phyloP scores from a whole-genome alignment of 805 yeast genomes.

The Myxozyma vanderwaltii region DNA sequence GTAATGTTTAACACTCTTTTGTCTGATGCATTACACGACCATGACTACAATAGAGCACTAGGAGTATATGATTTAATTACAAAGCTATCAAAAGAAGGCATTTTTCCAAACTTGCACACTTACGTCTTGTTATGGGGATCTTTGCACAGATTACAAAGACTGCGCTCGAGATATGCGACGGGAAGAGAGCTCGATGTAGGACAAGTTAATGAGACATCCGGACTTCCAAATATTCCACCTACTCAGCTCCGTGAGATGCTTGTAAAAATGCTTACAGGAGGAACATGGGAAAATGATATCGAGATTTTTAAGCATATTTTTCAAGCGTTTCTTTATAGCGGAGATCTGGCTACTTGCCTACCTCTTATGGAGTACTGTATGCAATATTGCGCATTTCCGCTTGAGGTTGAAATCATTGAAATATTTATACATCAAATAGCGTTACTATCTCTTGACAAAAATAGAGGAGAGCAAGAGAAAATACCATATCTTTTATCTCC shows the following conservation, averaged over 20 bases:
- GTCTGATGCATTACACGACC: conserved; percentile 14
- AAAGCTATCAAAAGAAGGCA: background rate
- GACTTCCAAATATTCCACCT: background rate
- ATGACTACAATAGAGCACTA: conserved; percentile 8
- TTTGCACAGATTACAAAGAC: conserved; percentile 12
- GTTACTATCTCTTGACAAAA: background rate
- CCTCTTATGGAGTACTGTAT: conserved; percentile 18
- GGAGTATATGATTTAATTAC: background rate
- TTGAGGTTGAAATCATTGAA: conserved; percentile 5
- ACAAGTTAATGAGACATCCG: background rate
- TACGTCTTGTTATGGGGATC: conserved; percentile 23
- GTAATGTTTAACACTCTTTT: conserved; percentile 18
- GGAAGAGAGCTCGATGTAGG: background rate
- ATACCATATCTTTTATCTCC: background rate
- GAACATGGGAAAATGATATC: conserved; percentile 9
- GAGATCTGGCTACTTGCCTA: conserved; percentile 13
- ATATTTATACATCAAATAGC: conserved; percentile 8
- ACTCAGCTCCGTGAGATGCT: conserved; percentile 7
- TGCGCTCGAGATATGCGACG: background rate
- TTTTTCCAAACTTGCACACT: conserved; percentile 19
- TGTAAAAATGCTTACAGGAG: conserved; percentile 8
- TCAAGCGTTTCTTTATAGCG: conserved; percentile 6
- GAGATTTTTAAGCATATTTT: conserved; percentile 6
- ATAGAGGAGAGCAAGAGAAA: background rate
- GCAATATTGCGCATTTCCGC: conserved; percentile 4